Percentiles rank a stretch among this genome's conserved stretches.
phyloP scores from a whole-genome alignment of 352 stramenopile species.

The Globisporangium middletonii region DNA sequence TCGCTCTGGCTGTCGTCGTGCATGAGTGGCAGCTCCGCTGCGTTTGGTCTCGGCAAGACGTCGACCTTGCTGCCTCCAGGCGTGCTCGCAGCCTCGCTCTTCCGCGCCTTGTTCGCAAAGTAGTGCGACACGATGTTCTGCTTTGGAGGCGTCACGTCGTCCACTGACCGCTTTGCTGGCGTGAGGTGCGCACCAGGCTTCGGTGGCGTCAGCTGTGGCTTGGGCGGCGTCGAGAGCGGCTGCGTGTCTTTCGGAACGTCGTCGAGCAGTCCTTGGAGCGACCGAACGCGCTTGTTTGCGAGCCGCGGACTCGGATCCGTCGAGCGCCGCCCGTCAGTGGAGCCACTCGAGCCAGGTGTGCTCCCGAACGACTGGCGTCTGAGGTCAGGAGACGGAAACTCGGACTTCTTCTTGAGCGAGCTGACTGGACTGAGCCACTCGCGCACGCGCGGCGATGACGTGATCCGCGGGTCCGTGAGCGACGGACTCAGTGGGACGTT shows the following conservation, averaged over 20 bases:
- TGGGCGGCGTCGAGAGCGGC: conserved; percentile 9
- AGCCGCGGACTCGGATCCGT: conserved; percentile 13
- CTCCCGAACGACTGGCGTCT: conserved; percentile 16
- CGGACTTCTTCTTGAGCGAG: conserved; percentile 24
- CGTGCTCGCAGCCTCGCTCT: conserved; percentile 1
- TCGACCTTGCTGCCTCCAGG: background rate
- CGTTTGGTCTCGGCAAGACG: background rate
- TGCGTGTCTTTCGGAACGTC: conserved; percentile 39
- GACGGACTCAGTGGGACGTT: conserved; percentile 16
- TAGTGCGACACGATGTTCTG: conserved; percentile 35
- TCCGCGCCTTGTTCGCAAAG: conserved; percentile 26
- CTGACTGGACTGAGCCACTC: conserved; percentile 66
- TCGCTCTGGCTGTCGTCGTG: conserved; percentile 7
- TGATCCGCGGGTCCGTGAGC: conserved; percentile 13
- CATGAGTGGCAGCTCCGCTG: background rate
- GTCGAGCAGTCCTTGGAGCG: conserved; percentile 71
- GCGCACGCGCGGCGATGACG: conserved; percentile 26
- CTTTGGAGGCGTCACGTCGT: conserved; percentile 1
- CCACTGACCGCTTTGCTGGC: background rate
- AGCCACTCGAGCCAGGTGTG: conserved; percentile 7
- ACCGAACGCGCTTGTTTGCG: conserved; percentile 68
- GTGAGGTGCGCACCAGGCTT: conserved; percentile 4
- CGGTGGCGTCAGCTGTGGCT: background rate
- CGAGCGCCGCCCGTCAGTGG: conserved; percentile 14
- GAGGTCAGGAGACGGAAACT: conserved; percentile 24